Conservation (phyloP, 306 rosid species). For the Vigna angularis region DNA sequence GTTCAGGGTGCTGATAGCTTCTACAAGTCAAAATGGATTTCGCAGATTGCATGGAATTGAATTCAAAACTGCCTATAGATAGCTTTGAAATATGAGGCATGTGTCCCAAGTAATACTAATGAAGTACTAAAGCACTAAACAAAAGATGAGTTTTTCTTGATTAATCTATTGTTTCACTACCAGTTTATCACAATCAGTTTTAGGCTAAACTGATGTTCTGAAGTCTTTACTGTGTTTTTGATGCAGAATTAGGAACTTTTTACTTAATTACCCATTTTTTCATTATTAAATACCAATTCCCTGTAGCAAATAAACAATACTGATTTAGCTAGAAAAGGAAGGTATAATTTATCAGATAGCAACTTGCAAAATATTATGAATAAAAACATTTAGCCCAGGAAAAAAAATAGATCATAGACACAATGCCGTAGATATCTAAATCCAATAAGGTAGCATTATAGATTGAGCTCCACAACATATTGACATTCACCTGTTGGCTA, state of each 20-base stretch:
- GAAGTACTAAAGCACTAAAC: not conserved
- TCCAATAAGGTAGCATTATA: slow-evolving; percentile 16
- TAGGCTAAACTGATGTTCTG: slow-evolving; percentile 20
- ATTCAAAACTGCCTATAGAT: slow-evolving; percentile 1
- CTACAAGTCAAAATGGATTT: slow-evolving; percentile 13
- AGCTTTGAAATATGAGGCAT: not conserved
- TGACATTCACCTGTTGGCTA: slow-evolving; percentile 76
- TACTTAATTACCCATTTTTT: not conserved
- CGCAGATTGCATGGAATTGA: not conserved
- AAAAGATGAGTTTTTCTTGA: not conserved
- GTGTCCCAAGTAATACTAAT: not conserved
- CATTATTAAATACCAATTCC: slow-evolving; percentile 12
- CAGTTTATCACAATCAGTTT: slow-evolving; percentile 2
- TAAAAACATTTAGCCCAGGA: not conserved
- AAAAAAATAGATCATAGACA: not conserved
- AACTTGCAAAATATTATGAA: not conserved
- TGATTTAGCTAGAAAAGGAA: slow-evolving; percentile 7
- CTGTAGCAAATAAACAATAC: not conserved
- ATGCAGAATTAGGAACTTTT: not conserved
- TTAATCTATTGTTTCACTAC: not conserved
- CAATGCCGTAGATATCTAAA: slow-evolving; percentile 11
- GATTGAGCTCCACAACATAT: slow-evolving; percentile 24
- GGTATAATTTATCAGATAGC: slow-evolving; percentile 16
- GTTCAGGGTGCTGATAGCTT: slow-evolving; percentile 34
- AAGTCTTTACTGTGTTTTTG: not conserved